Evolutionary conservation across 2,329 filamentous ascomycete genomes (phyloP).

Genomic region (Trichoderma breve): DNA sequence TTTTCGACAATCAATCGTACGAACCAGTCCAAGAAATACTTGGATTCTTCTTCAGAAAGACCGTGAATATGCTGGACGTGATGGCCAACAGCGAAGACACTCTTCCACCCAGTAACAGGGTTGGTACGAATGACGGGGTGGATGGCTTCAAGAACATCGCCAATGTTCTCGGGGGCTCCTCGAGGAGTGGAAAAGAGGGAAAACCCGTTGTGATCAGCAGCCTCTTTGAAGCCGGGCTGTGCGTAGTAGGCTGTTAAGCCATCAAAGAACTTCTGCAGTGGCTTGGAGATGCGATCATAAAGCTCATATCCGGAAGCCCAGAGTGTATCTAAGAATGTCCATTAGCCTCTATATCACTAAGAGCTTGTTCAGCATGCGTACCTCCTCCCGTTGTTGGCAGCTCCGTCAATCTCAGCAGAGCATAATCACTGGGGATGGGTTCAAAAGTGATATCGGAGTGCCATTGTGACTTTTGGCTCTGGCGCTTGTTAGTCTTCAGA

Average conservation of each 20-base stretch:
- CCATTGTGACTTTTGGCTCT: slow-evolving; percentile 33
- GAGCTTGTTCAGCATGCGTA: slow-evolving; percentile 17
- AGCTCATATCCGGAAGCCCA: slow-evolving; percentile 63
- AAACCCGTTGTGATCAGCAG: slow-evolving; percentile 47
- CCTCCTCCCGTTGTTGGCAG: slow-evolving; percentile 56
- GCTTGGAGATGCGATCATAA: slow-evolving; percentile 53
- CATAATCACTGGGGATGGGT: slow-evolving; percentile 55
- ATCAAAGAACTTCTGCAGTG: slow-evolving; percentile 47
- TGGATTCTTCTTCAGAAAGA: slow-evolving; percentile 52
- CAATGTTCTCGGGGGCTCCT: slow-evolving; percentile 58
- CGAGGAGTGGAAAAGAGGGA: slow-evolving; percentile 43
- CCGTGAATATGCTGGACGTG: slow-evolving; percentile 56
- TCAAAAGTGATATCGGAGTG: slow-evolving; percentile 50
- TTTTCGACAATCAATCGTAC: slow-evolving; percentile 51
- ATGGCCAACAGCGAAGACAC: slow-evolving; percentile 49
- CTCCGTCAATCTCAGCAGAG: slow-evolving; percentile 55
- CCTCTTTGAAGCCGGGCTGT: slow-evolving; percentile 50
- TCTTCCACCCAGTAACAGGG: slow-evolving; percentile 59
- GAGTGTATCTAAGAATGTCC: slow-evolving; percentile 36
- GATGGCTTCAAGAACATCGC: slow-evolving; percentile 47
- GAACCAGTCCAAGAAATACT: slow-evolving; percentile 48
- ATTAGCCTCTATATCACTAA: background rate
- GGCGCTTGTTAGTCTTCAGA: slow-evolving; percentile 30
- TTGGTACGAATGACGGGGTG: slow-evolving; percentile 60
- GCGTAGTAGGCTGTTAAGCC: slow-evolving; percentile 48